phyloP scores from a whole-genome alignment of 73 alveolate species.

The Tetrahymena thermophila region DNA sequence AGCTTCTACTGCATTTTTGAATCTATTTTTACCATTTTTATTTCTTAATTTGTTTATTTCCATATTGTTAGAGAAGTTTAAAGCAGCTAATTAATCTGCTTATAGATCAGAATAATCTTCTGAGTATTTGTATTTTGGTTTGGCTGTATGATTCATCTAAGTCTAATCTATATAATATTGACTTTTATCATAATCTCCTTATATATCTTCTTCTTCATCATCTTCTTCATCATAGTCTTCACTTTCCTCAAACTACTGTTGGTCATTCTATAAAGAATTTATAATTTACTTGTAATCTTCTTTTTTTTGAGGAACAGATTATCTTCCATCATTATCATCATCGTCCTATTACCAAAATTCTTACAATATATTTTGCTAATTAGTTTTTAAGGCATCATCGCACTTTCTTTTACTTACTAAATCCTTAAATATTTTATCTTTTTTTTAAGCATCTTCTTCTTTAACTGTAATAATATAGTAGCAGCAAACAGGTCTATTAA shows the following conservation, averaged over 20 bases:
- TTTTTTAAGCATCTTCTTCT: background rate
- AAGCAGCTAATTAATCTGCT: background rate
- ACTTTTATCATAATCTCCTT: background rate
- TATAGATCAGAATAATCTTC: background rate
- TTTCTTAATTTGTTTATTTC: background rate
- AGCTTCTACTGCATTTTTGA: background rate
- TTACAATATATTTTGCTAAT: background rate
- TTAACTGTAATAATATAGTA: background rate
- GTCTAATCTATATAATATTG: background rate
- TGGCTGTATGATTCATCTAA: background rate
- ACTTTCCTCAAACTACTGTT: background rate
- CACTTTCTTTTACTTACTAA: background rate
- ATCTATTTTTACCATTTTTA: background rate
- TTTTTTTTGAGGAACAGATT: background rate
- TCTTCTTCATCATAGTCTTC: background rate
- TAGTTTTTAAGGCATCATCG: background rate
- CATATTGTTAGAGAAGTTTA: background rate
- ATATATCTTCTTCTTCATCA: background rate
- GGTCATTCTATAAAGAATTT: background rate
- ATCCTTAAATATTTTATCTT: background rate
- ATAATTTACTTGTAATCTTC: background rate
- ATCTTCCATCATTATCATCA: background rate
- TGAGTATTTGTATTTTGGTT: background rate
- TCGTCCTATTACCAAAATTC: background rate
- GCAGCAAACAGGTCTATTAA: background rate